phyloP scores from a whole-genome alignment of 176 grass and related monocot genomes.

The Olyra latifolia region DNA sequence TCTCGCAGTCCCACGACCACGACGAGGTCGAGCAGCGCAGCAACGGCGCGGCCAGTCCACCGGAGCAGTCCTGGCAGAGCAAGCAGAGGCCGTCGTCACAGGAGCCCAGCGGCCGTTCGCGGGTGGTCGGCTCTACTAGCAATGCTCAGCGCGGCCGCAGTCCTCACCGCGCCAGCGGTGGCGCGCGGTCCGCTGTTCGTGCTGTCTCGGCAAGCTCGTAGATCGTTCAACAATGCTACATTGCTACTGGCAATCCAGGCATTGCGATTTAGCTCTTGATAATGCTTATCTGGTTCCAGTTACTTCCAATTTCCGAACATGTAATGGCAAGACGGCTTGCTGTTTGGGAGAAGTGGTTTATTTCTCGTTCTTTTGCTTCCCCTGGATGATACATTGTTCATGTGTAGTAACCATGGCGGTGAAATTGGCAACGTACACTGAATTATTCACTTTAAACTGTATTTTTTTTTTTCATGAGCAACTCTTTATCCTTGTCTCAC shows the following conservation, averaged over 20 bases:
- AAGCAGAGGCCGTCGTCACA: conserved; percentile 36
- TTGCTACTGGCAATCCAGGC: conserved; percentile 12
- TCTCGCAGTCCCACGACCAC: conserved; percentile 45
- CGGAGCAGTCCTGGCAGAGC: conserved; percentile 34
- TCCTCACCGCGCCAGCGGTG: conserved; percentile 25
- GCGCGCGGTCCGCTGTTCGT: conserved; percentile 26
- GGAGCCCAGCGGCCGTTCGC: conserved; percentile 23
- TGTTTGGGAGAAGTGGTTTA: conserved; percentile 42
- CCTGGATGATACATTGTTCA: conserved; percentile 46
- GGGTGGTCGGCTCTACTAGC: not conserved
- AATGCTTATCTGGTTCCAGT: not conserved
- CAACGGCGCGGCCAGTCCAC: conserved; percentile 14
- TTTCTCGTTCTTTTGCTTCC: conserved; percentile 11
- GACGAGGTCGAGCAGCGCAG: conserved; percentile 63
- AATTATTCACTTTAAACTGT: conserved; percentile 13
- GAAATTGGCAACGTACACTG: conserved; percentile 49
- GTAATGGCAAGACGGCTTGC: conserved; percentile 65
- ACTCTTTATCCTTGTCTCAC: not conserved
- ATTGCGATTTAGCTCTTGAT: not conserved
- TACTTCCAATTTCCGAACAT: not conserved
- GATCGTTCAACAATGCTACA: not conserved
- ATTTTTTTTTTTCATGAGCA: not conserved
- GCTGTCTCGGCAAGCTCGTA: conserved; percentile 14
- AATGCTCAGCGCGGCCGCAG: conserved; percentile 32
- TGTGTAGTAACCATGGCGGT: conserved; percentile 43